phyloP scores from a whole-genome alignment of 306 rosid species.

The Dalbergia cochinchinensis region DNA sequence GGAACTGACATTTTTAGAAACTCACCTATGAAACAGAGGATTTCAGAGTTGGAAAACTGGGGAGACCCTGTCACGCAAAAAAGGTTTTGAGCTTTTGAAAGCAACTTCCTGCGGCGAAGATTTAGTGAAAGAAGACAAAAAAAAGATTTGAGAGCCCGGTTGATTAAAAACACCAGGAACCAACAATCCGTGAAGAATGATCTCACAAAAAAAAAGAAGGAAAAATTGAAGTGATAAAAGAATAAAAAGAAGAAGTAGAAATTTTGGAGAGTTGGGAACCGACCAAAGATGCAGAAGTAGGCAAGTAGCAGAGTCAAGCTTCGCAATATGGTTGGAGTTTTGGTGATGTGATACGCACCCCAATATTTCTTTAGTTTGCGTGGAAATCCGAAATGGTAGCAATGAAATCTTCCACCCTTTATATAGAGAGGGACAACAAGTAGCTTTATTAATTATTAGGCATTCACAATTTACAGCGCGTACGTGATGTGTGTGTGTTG shows the following conservation, averaged over 20 bases:
- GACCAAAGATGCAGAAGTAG: conserved; percentile 27
- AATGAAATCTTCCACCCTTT: background rate
- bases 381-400: conserved; percentile 33
- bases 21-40: conserved; percentile 14
- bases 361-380: conserved; percentile 1
- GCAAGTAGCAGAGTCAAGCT: conserved; percentile 10
- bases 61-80: conserved; percentile 31
- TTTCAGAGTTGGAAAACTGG: conserved; percentile 39
- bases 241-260: background rate
- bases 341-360: conserved; percentile 22
- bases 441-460: conserved; percentile 6
- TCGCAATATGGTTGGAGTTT: conserved; percentile 7
- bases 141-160: conserved; percentile 20
- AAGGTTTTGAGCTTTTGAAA: background rate
- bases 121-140: background rate
- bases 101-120: conserved; percentile 16
- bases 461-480: conserved; percentile 29
- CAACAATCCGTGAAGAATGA: conserved; percentile 9
- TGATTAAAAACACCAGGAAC: background rate
- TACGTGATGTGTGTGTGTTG: conserved; percentile 33
- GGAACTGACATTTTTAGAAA: background rate
- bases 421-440: background rate
- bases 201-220: background rate
- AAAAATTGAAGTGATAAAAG: background rate
- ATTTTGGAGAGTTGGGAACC: background rate